Base-by-base conservation (phyloP, 208 protist species). In the Trypanosoma cruzi region DNA sequence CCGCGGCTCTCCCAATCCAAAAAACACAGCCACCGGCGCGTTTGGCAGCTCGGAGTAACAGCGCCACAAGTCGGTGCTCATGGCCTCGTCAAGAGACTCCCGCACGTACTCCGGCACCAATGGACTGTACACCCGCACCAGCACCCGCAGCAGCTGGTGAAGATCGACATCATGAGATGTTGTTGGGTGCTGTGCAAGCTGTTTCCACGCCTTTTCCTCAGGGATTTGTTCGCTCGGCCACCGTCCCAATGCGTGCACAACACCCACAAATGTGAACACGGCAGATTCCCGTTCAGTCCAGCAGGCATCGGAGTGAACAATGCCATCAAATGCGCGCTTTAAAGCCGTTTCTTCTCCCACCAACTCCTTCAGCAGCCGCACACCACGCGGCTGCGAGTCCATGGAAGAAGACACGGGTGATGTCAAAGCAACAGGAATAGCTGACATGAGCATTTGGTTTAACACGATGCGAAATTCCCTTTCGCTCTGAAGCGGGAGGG, bases 401-500 rank as follows among this genome's bases (percentile, higher is more conserved):
- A n/a, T n/a, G n/a, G n/a, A n/a, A n/a, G n/a, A n/a, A n/a, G n/a
- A n/a, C 8, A 49, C 26, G 4, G 57, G 1, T 4, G 57, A 40
- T 4, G 37, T 4, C 6, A 22, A 46, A 22, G 57, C n/a, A n/a
- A n/a, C n/a, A n/a, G n/a, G n/a, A n/a, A n/a, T n/a, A n/a, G n/a
- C n/a, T n/a, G 54, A 31, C 31, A 67, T 20, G 57, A 70, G 32
- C 46, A 84, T 75, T 37, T 61, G 59, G 44, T 69, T 36, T 26
- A 90, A 10, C 32, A 85, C n/a, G 20, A 75, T 74, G 11, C 72
- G 64, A 48, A 79, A 81, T 63, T 85, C 82, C 3, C 55, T 60
- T 6, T 61, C 65, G 58, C 75, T 76, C 60, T 77, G 77, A 61
- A 74, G 31, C 28, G 10, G 28, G 14, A 85, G 50, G 18, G 76